These are phyloP conservation scores for Trypanosomatidae sp. DNA, from an alignment of 208 protist genomes.

Conservation along the genomic window DNA sequence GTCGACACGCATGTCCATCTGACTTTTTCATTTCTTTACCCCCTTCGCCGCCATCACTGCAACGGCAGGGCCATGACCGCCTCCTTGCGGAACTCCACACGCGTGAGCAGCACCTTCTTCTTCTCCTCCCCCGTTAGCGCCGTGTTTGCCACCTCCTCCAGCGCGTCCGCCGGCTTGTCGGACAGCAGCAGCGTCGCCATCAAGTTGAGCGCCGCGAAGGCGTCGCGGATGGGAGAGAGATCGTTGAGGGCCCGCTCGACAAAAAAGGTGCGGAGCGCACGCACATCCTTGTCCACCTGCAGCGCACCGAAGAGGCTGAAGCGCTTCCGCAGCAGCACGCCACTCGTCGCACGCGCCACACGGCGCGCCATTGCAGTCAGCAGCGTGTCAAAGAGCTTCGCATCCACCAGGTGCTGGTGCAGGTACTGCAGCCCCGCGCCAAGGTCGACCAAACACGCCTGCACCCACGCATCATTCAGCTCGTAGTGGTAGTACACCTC, in stretches of 20 bases:
- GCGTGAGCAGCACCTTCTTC: constrained; percentile 49
- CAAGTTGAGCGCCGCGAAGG: constrained; percentile 49
- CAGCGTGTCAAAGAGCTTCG: constrained; percentile 52
- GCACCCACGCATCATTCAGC: constrained; percentile 83
- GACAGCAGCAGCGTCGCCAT: constrained; percentile 58
- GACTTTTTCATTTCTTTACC: no score
- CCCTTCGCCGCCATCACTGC: no score
- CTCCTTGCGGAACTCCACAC: constrained; percentile 66
- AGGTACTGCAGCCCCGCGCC: constrained; percentile 41
- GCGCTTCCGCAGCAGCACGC: constrained; percentile 49
- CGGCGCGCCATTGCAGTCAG: constrained; percentile 41
- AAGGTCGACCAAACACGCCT: constrained; percentile 50
- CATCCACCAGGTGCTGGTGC: constrained; percentile 24
- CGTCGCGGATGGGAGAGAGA: constrained; percentile 45
- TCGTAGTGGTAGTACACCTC: constrained; percentile 81
- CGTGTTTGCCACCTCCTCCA: constrained; percentile 58
- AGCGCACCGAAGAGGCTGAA: constrained; percentile 72
- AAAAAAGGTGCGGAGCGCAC: constrained; percentile 68
- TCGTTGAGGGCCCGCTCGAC: constrained; percentile 42
- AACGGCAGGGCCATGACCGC: constrained; percentile 58
- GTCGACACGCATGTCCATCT: no score
- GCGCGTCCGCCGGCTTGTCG: constrained; percentile 65
- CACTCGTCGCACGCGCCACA: constrained; percentile 26
- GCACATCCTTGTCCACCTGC: constrained; percentile 84
- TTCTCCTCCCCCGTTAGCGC: constrained; percentile 80